A percentile compares a stretch with the other conserved stretches of the same genome.
These are phyloP conservation scores for Lavandula angustifolia DNA, from an alignment of 257 asterid species.

Conservation along the genomic window DNA sequence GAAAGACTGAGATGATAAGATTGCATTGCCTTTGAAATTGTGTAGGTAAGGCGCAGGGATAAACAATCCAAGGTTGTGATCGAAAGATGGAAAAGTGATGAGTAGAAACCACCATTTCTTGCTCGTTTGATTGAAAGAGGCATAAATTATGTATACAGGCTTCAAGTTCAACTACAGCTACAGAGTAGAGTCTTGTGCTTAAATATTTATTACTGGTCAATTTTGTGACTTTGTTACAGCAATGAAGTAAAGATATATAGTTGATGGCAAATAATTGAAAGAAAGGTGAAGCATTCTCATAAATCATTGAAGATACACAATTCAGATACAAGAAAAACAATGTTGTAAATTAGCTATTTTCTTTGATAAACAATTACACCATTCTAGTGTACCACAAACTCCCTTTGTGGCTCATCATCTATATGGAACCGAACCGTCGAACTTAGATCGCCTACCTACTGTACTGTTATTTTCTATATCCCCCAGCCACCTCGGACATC, in stretches of 20 bases:
- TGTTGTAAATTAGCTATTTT: conserved; percentile 20
- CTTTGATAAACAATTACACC: conserved; percentile 20
- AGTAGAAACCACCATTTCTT: conserved; percentile 23
- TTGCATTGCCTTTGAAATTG: conserved; percentile 27
- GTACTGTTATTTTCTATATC: conserved; percentile 28
- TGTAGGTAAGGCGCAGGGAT: conserved; percentile 65
- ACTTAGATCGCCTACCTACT: conserved; percentile 24
- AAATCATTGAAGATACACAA: background rate
- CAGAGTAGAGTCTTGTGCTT: background rate
- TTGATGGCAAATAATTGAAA: background rate
- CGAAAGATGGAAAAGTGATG: conserved; percentile 68
- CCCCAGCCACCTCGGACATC: conserved; percentile 26
- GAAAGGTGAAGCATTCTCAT: background rate
- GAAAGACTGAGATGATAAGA: background rate
- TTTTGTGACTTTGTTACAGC: background rate
- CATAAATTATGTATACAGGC: background rate
- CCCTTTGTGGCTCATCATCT: conserved; percentile 9
- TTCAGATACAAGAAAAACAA: background rate
- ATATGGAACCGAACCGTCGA: background rate
- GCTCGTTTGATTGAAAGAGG: conserved; percentile 5
- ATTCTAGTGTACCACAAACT: conserved; percentile 27
- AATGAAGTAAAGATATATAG: background rate
- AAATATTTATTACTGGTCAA: background rate
- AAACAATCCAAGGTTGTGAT: conserved; percentile 56
- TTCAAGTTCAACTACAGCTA: background rate